A percentile compares a stretch with the other conserved stretches of the same genome.
Evolutionary conservation across 257 asterid genomes (phyloP).

Genomic region (Solanum sitiens): DNA sequence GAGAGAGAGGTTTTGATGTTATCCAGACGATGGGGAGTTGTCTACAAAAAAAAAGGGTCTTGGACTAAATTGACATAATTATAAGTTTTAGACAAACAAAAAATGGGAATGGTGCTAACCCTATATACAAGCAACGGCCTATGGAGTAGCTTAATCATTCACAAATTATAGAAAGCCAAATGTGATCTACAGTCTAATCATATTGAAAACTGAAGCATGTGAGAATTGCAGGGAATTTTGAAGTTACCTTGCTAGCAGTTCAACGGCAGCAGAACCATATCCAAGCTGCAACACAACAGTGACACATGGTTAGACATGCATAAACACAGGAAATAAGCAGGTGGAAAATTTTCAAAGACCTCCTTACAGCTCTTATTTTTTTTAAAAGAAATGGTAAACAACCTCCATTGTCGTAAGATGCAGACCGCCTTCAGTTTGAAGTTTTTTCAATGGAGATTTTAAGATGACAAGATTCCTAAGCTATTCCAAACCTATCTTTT

Average conservation of each 20-base stretch:
- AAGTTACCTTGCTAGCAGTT: conserved; percentile 62
- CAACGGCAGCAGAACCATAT: conserved; percentile 84
- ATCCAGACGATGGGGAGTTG: background rate
- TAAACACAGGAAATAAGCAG: background rate
- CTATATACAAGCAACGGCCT: background rate
- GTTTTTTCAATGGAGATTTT: background rate
- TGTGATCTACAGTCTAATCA: background rate
- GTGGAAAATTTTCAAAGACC: background rate
- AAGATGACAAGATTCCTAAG: background rate
- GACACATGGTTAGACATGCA: background rate
- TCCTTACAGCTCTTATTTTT: background rate
- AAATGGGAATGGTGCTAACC: background rate
- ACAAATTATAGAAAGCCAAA: background rate
- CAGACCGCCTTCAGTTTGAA: background rate
- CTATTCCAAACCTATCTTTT: background rate
- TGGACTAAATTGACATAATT: background rate
- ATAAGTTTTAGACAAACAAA: background rate
- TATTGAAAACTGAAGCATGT: background rate
- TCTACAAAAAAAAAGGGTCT: background rate
- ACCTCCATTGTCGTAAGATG: background rate
- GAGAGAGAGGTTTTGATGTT: background rate
- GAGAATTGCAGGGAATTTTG: background rate
- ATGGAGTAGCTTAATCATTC: background rate
- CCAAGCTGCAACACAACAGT: conserved; percentile 54
- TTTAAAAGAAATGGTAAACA: no score